Base-by-base conservation (phyloP, 2,329 filamentous ascomycete species). In the Arthrinium puccinioides region DNA sequence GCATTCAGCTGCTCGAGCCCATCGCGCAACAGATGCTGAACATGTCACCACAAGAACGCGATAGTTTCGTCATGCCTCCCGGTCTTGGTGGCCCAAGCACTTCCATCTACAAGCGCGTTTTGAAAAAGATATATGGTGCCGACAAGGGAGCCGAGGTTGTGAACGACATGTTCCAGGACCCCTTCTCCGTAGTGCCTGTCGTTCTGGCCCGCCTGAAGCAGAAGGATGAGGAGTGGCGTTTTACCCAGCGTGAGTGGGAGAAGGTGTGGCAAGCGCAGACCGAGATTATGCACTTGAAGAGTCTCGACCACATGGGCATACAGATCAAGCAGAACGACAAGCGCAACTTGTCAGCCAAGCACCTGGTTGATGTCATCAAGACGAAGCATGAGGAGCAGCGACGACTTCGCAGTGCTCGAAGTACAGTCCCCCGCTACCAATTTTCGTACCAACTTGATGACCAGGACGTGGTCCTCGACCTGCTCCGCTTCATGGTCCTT, bases 241-340 rank as follows among this genome's bases (percentile, higher is more conserved):
- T 94, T 49, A 90, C 87, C 6, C 89, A 86, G 70, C 87, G 92
- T 21, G 94, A 98, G 57, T 98, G 92, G 92, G 89, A 97, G 61
- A 96, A 96, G 63, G 88, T 98, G 7, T 98, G 92, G 92, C 87
- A 92, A 45, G 82, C 87, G 34, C 92, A 97, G 64, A 97, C 90
- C 18, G 84, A 94, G 55, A 82, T 84, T 53, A 90, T 94, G 67
- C 94, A 96, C 62, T 86, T 94, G 64, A 94, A 88, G 67, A 95
- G 88, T 59, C 77, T 98, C 36, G 92, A 98, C 54, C 92, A 98
- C 55, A 94, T 97, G 74, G 88, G 88, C 15, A 88, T 94, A 42
- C 82, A 87, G 37, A 85, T 87, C 52, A 94, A 92, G 64, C 78
- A 82, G 45, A 81, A 76, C 25, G 92, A 98, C 63, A 97, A 97